Evolutionary conservation across 2,329 filamentous ascomycete genomes (phyloP).

Genomic region (Diaporthe citriasiana): DNA sequence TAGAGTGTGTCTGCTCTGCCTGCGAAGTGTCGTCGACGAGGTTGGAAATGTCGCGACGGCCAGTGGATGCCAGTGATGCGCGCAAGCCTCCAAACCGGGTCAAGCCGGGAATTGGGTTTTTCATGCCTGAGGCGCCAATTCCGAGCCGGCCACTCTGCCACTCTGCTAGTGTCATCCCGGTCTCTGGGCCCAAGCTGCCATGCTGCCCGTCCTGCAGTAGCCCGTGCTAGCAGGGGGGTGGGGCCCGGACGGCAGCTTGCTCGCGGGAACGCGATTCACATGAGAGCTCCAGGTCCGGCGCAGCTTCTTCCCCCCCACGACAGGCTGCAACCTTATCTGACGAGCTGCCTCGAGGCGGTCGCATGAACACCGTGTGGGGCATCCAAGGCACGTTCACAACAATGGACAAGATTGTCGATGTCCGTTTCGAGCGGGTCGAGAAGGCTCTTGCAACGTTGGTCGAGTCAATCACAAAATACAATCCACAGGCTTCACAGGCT

Average conservation of each 20-base stretch:
- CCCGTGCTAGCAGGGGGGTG: slow-evolving; percentile 23
- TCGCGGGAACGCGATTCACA: background rate
- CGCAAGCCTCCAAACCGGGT: slow-evolving; percentile 41
- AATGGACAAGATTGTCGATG: slow-evolving; percentile 75
- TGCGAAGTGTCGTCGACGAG: slow-evolving; percentile 47
- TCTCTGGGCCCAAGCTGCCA: background rate
- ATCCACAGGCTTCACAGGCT: slow-evolving; percentile 77
- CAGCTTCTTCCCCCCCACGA: background rate
- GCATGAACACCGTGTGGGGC: slow-evolving; percentile 7
- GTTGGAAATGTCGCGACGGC: slow-evolving; percentile 41
- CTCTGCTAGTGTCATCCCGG: slow-evolving; percentile 13
- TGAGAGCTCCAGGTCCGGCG: background rate
- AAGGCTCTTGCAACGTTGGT: slow-evolving; percentile 77
- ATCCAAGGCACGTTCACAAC: slow-evolving; percentile 21
- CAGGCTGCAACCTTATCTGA: background rate
- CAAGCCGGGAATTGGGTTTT: slow-evolving; percentile 39
- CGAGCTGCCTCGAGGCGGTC: slow-evolving; percentile 23
- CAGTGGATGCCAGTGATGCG: slow-evolving; percentile 41
- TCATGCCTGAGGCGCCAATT: slow-evolving; percentile 40
- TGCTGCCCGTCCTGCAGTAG: slow-evolving; percentile 25
- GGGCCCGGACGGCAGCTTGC: slow-evolving; percentile 21
- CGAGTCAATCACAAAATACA: slow-evolving; percentile 86
- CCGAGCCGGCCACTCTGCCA: slow-evolving; percentile 1
- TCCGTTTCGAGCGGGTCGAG: slow-evolving; percentile 76
- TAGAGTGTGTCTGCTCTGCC: slow-evolving; percentile 46